These are phyloP conservation scores for Tetrapisispora taiwanensis DNA, from an alignment of 805 yeast species.

Conservation along the genomic window DNA sequence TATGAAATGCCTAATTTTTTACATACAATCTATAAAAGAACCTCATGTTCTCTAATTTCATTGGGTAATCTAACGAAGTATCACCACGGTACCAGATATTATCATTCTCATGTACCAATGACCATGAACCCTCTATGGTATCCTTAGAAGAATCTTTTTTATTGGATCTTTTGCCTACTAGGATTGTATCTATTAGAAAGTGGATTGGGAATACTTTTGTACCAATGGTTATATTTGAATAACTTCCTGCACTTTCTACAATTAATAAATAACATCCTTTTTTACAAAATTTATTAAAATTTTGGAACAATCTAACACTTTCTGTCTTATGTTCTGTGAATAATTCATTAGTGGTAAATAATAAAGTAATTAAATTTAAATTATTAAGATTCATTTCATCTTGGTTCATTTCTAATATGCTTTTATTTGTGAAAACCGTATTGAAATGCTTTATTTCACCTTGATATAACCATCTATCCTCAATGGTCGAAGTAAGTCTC, in stretches of 20 bases:
- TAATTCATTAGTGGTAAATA: conserved; percentile 82
- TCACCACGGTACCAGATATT: conserved; percentile 72
- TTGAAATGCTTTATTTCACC: conserved; percentile 25
- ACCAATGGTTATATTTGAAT: conserved; percentile 70
- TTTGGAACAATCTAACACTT: conserved; percentile 50
- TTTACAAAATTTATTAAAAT: conserved; percentile 40
- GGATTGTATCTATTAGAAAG: conserved; percentile 62
- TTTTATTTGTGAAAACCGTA: conserved; percentile 28
- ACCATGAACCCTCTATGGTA: conserved; percentile 52
- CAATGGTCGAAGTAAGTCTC: conserved; percentile 36
- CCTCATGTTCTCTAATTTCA: conserved; percentile 80
- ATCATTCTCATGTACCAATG: conserved; percentile 51
- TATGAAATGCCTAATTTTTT: conserved; percentile 30
- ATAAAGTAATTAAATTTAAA: conserved; percentile 50
- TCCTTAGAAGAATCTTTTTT: background rate
- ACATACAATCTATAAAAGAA: conserved; percentile 69
- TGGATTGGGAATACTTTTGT: conserved; percentile 73
- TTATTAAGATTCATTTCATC: conserved; percentile 11
- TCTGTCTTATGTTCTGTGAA: conserved; percentile 57
- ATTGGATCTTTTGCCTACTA: conserved; percentile 41
- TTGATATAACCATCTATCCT: conserved; percentile 44
- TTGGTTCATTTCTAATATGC: conserved; percentile 29
- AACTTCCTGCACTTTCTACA: conserved; percentile 85
- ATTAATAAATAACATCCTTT: conserved; percentile 53
- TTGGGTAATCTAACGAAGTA: conserved; percentile 43